phyloP scores from a whole-genome alignment of 129 eudicot species.

The Saussurea involucrata region DNA sequence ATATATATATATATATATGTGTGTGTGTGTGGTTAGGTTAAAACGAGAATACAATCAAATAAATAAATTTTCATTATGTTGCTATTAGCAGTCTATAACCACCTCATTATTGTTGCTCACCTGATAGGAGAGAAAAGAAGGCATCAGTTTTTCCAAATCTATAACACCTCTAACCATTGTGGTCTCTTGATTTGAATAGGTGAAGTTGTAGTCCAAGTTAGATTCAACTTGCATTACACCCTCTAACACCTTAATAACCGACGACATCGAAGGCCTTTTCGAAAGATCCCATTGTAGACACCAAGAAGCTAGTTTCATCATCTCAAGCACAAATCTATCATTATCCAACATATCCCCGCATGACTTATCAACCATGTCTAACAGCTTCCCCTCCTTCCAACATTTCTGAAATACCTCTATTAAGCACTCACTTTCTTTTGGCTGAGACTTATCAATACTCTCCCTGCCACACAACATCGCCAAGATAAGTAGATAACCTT shows the following conservation, averaged over 20 bases:
- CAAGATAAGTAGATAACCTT: conserved; percentile 21
- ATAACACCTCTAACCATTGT: too few species aligned
- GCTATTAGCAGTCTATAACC: too few species aligned
- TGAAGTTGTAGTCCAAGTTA: conserved; percentile 30
- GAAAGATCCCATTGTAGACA: conserved; percentile 29
- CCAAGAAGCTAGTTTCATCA: conserved; percentile 40
- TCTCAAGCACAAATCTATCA: neutral
- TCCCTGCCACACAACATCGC: conserved; percentile 25
- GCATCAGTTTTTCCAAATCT: too few species aligned
- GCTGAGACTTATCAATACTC: conserved; percentile 13
- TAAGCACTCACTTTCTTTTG: conserved; percentile 20
- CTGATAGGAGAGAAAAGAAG: too few species aligned
- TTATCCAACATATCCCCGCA: conserved; percentile 24
- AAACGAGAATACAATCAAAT: too few species aligned
- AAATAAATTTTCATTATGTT: too few species aligned
- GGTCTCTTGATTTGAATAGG: neutral
- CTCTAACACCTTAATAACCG: conserved; percentile 39
- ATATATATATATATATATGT: too few species aligned
- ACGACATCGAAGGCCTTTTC: conserved; percentile 43
- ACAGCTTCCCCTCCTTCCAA: conserved; percentile 8
- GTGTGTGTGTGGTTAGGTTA: too few species aligned
- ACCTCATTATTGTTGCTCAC: too few species aligned
- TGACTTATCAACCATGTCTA: conserved; percentile 21
- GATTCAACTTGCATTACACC: conserved; percentile 25
- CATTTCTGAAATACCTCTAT: conserved; percentile 20